Evolutionary conservation across 2,329 filamentous ascomycete species (phyloP).

Genomic region (Trichothecium roseum): DNA sequence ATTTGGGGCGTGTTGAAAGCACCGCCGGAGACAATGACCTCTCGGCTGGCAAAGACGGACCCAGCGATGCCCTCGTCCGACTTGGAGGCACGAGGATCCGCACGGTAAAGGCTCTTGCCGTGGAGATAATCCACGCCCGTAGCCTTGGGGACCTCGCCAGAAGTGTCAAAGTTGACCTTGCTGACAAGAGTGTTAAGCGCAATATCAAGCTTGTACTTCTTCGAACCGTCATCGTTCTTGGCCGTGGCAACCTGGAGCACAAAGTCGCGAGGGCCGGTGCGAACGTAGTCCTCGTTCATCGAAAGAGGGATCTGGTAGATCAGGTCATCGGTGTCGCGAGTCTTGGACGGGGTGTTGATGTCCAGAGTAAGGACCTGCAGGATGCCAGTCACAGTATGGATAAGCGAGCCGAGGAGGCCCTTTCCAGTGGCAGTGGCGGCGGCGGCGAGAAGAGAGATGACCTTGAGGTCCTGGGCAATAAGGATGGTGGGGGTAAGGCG

Average conservation of each 20-base stretch:
- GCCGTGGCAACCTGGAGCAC: slow-evolving; percentile 36
- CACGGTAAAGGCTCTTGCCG: slow-evolving; percentile 27
- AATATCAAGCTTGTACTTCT: slow-evolving; percentile 28
- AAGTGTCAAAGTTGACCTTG: slow-evolving; percentile 8
- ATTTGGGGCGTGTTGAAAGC: slow-evolving; percentile 24
- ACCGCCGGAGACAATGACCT: slow-evolving; percentile 20
- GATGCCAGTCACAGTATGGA: slow-evolving; percentile 4
- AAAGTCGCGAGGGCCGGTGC: slow-evolving; percentile 39
- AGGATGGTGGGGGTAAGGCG: slow-evolving; percentile 30
- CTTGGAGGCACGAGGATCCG: slow-evolving; percentile 23
- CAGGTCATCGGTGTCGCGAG: slow-evolving; percentile 28
- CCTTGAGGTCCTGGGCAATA: slow-evolving; percentile 31
- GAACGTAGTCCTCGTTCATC: slow-evolving; percentile 19
- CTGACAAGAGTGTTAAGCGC: slow-evolving; percentile 27
- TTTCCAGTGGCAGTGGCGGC: slow-evolving; percentile 13
- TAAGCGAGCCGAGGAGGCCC: slow-evolving; percentile 8
- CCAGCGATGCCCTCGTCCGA: slow-evolving; percentile 1
- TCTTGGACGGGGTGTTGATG: slow-evolving; percentile 28
- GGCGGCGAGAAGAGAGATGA: slow-evolving; percentile 25
- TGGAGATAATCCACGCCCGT: slow-evolving; percentile 28
- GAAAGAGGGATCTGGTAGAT: slow-evolving; percentile 39
- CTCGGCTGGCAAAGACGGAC: slow-evolving; percentile 3
- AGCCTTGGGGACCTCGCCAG: slow-evolving; percentile 18
- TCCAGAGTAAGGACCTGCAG: slow-evolving; percentile 26
- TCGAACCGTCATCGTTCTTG: slow-evolving; percentile 29